These are phyloP conservation scores for Fusarium tricinctum DNA, from an alignment of 2,329 filamentous ascomycete genomes.

Conservation along the genomic window DNA sequence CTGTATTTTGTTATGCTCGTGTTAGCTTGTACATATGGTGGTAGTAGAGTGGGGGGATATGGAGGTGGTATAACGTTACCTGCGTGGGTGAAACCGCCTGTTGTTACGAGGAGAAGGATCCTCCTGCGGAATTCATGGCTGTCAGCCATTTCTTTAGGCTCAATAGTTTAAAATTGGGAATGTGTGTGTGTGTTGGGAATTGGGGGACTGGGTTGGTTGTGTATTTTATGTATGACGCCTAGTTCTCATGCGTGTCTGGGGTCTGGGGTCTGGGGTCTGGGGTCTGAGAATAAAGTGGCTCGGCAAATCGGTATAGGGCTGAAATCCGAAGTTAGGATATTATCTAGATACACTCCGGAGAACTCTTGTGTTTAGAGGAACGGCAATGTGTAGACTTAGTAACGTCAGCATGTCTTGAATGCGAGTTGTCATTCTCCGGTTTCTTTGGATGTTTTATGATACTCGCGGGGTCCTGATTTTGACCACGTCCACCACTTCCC, in stretches of 20 bases:
- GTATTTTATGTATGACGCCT: slow-evolving; percentile 32
- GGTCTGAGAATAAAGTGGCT: background rate
- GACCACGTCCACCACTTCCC: background rate
- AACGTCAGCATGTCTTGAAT: no score
- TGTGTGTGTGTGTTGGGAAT: slow-evolving; percentile 7
- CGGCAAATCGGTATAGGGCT: background rate
- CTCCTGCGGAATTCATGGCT: slow-evolving; percentile 25
- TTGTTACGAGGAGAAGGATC: slow-evolving; percentile 54
- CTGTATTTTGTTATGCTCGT: slow-evolving; percentile 27
- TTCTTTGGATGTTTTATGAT: no score
- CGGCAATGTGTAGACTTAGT: no score
- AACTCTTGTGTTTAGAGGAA: background rate
- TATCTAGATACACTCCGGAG: background rate
- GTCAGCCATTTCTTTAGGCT: slow-evolving; percentile 33
- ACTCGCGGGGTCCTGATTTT: no score
- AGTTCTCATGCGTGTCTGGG: background rate
- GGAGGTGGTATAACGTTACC: slow-evolving; percentile 29
- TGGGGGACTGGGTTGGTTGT: slow-evolving; percentile 23
- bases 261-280: no score
- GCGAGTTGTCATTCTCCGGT: no score
- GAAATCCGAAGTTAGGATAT: background rate
- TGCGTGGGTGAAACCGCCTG: slow-evolving; percentile 56
- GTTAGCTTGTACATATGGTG: slow-evolving; percentile 12
- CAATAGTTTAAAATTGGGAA: slow-evolving; percentile 25
- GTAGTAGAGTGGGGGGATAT: background rate